Percentiles rank a stretch among this genome's conserved stretches.
Evolutionary conservation across 2,329 filamentous ascomycete species (phyloP).

Genomic region (Colletotrichum destructivum): DNA sequence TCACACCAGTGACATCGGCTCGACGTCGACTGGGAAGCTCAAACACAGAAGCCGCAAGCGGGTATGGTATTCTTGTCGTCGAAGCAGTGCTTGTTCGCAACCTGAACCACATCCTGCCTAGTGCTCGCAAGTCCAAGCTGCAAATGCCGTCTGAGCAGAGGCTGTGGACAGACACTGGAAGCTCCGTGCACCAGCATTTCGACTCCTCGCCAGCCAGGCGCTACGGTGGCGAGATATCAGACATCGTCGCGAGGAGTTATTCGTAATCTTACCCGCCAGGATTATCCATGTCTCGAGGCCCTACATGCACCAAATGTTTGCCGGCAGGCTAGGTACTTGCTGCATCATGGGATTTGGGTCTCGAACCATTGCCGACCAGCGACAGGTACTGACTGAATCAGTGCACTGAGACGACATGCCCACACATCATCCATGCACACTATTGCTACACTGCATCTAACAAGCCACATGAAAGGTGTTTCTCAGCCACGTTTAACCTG

Average conservation of each 20-base stretch:
- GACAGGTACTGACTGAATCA: background rate
- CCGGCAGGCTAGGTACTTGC: too few relatives aligned
- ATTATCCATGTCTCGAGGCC: background rate
- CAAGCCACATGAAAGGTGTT: slow-evolving; percentile 18
- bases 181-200: background rate
- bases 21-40: background rate
- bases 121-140: slow-evolving; percentile 9
- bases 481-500: slow-evolving; percentile 27
- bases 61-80: background rate
- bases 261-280: background rate
- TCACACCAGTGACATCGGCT: slow-evolving; percentile 8
- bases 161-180: background rate
- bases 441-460: background rate
- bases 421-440: background rate
- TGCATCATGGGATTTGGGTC: background rate
- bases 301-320: background rate
- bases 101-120: slow-evolving; percentile 22
- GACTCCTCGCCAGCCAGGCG: background rate
- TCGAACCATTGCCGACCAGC: background rate
- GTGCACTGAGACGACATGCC: background rate
- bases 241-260: background rate
- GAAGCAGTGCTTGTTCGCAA: slow-evolving; percentile 17
- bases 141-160: slow-evolving; percentile 3
- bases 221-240: slow-evolving; percentile 16
- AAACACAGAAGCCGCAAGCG: background rate